Conservation (phyloP, 352 stramenopile species). For the Globisporangium heterothallicum region DNA sequence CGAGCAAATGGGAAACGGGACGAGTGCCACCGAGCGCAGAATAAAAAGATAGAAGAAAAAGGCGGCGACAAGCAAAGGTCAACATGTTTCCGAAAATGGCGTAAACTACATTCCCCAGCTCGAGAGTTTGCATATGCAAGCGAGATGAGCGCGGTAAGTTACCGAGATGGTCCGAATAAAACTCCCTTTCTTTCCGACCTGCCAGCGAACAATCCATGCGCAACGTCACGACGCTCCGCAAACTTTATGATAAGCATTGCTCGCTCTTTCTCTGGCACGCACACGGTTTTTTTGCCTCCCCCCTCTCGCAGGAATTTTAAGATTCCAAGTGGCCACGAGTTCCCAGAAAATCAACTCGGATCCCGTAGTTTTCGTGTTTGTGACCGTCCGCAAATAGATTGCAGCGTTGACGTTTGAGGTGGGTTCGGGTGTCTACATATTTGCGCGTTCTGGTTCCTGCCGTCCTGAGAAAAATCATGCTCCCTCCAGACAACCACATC, state of each 20-base stretch:
- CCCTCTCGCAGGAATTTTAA: not conserved
- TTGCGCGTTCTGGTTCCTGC: not conserved
- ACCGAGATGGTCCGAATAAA: not conserved
- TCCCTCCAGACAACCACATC: not conserved
- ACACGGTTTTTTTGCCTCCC: not conserved
- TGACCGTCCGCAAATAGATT: too few species aligned
- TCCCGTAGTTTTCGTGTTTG: too few species aligned
- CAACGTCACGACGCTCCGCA: slow-evolving; percentile 7
- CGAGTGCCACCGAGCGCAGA: too few species aligned
- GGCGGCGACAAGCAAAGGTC: too few species aligned
- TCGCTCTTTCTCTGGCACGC: slow-evolving; percentile 3
- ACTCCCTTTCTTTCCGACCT: not conserved
- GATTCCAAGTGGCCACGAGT: not conserved
- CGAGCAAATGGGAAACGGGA: too few species aligned
- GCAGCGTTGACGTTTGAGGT: too few species aligned
- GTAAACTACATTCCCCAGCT: not conserved
- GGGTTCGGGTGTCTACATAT: too few species aligned
- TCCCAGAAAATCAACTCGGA: not conserved
- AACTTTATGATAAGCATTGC: not conserved
- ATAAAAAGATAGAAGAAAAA: too few species aligned
- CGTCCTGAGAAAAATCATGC: not conserved
- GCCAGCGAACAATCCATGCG: too few species aligned
- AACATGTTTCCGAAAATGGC: too few species aligned
- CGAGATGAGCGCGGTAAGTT: too few species aligned
- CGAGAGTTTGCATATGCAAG: too few species aligned